Conservation (phyloP, 441 rosid species). For the Populus hybrid region DNA sequence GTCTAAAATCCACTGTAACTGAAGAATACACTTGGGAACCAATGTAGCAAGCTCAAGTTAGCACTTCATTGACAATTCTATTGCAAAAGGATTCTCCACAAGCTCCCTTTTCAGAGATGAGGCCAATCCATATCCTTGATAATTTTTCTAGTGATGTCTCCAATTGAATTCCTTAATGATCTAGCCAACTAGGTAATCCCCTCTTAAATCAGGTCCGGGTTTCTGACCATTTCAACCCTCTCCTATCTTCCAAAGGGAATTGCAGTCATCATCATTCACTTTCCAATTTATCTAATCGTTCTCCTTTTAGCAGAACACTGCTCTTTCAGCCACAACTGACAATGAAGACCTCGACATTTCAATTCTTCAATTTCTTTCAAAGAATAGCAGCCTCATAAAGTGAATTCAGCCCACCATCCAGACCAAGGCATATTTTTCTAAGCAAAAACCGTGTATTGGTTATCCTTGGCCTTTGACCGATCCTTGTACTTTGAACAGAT, state of each 20-base stretch:
- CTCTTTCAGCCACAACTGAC: neutral
- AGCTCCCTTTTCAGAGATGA: too few species aligned
- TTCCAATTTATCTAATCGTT: neutral
- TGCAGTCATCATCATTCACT: neutral
- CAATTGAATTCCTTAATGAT: too few species aligned
- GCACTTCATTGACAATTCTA: too few species aligned
- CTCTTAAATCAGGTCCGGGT: too few species aligned
- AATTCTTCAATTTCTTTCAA: neutral
- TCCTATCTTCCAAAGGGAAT: neutral
- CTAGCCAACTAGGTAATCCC: too few species aligned
- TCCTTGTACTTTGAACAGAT: neutral
- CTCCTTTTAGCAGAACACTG: neutral
- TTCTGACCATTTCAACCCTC: neutral
- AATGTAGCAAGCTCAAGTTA: too few species aligned
- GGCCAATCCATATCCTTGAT: too few species aligned
- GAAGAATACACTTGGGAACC: too few species aligned
- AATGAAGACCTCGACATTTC: neutral
- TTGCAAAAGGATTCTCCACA: too few species aligned
- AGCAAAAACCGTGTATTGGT: neutral
- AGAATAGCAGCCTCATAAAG: neutral
- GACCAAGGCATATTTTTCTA: neutral
- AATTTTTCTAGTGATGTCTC: too few species aligned
- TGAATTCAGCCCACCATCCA: neutral
- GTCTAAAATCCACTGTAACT: too few species aligned
- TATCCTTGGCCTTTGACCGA: neutral